A percentile compares a stretch with the other conserved stretches of the same genome.
phyloP scores from a whole-genome alignment of 495 filamentous ascomycete genomes.

The Lophium mytilinum region DNA sequence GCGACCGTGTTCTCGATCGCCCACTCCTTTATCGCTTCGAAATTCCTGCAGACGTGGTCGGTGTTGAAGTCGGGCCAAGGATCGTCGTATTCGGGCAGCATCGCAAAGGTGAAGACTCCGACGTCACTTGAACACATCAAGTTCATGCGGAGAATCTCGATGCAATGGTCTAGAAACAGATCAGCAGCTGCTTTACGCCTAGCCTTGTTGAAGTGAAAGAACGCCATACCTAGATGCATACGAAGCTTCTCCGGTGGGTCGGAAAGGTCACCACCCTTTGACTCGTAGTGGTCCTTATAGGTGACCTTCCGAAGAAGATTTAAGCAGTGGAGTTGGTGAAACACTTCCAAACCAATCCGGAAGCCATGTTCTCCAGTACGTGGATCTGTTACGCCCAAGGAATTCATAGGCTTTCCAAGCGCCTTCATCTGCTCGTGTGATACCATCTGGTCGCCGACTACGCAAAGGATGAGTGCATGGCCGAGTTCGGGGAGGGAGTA shows the following conservation, averaged over 20 bases:
- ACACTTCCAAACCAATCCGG: slow-evolving; percentile 46
- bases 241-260: slow-evolving; percentile 24
- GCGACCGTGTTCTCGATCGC: slow-evolving; percentile 41
- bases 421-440: slow-evolving; percentile 40
- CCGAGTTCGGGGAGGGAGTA: background rate
- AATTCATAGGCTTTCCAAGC: slow-evolving; percentile 40
- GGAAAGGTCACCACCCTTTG: slow-evolving; percentile 30
- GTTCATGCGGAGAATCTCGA: slow-evolving; percentile 43
- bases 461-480: background rate
- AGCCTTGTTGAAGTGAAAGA: background rate
- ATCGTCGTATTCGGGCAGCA: slow-evolving; percentile 27
- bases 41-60: slow-evolving; percentile 44
- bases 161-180: slow-evolving; percentile 37
- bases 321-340: slow-evolving; percentile 48
- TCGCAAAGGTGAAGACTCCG: slow-evolving; percentile 44
- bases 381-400: slow-evolving; percentile 41
- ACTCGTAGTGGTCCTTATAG: slow-evolving; percentile 42
- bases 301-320: slow-evolving; percentile 43
- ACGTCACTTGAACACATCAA: slow-evolving; percentile 46
- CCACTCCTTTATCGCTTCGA: slow-evolving; percentile 42
- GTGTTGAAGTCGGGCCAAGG: slow-evolving; percentile 44
- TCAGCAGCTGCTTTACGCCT: background rate
- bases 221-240: slow-evolving; percentile 30
- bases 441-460: slow-evolving; percentile 40
- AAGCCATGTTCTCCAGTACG: slow-evolving; percentile 43